These are phyloP conservation scores for Penicillium silybi DNA, from an alignment of 495 filamentous ascomycete species.

Conservation along the genomic window DNA sequence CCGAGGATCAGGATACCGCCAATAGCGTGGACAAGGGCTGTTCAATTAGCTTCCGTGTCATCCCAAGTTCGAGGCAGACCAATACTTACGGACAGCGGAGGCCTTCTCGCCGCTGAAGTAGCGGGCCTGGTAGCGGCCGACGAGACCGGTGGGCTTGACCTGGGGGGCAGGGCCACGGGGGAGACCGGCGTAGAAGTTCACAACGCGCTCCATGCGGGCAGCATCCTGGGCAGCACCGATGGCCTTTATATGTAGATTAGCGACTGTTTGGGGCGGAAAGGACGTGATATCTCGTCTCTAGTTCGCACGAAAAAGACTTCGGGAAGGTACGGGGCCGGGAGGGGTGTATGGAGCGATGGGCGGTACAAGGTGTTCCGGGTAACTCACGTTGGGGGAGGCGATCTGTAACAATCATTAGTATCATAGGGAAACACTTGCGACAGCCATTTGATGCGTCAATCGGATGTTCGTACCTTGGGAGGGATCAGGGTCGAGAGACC, in stretches of 20 bases:
- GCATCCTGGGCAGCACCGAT: constrained; percentile 93
- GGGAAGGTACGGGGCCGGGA: constrained; percentile 19
- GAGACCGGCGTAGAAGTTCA: constrained; percentile 97
- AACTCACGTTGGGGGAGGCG: constrained; percentile 87
- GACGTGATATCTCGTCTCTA: constrained; percentile 2
- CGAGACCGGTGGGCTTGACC: constrained; percentile 69
- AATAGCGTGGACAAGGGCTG: constrained; percentile 86
- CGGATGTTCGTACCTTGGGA: constrained; percentile 70
- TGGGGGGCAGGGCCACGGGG: constrained; percentile 84
- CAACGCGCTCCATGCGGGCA: constrained; percentile 89
- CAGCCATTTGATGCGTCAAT: neutral
- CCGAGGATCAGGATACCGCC: constrained; percentile 68
- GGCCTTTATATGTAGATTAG: constrained; percentile 52
- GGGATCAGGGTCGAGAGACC: constrained; percentile 97
- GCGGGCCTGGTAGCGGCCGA: constrained; percentile 84
- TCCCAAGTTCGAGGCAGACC: neutral
- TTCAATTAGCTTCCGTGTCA: constrained; percentile 16
- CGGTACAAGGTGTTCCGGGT: neutral
- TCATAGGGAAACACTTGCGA: constrained; percentile 4
- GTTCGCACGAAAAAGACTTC: constrained; percentile 21
- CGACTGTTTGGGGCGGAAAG: constrained; percentile 2
- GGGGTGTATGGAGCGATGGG: constrained; percentile 8
- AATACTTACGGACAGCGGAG: constrained; percentile 75
- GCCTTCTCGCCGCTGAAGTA: constrained; percentile 85
- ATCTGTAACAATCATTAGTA: constrained; percentile 51